These are phyloP conservation scores for Boletus insuetus DNA, from an alignment of 768 basidiomycete genomes.

Conservation along the genomic window DNA sequence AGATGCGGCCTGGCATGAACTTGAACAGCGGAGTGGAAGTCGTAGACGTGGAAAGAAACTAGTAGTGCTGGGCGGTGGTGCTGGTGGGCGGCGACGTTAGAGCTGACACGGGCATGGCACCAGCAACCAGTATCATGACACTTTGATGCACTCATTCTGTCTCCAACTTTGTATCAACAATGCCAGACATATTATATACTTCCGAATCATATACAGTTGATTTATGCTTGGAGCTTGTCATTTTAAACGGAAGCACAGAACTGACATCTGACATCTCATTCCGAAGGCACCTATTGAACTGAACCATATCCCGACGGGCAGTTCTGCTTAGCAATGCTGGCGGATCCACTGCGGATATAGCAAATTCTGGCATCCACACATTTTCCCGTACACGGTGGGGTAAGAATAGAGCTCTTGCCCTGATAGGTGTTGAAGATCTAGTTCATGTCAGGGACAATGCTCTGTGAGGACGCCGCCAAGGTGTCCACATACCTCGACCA, in stretches of 20 bases:
- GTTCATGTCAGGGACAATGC: slow-evolving; percentile 4
- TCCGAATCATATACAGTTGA: not conserved
- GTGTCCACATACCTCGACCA: slow-evolving; percentile 50
- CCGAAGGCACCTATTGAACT: slow-evolving; percentile 39
- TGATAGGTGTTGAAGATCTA: slow-evolving; percentile 69
- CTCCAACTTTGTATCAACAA: slow-evolving; percentile 12
- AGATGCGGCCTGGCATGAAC: slow-evolving; percentile 77
- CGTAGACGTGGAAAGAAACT: slow-evolving; percentile 63
- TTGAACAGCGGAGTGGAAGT: slow-evolving; percentile 56
- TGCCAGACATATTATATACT: slow-evolving; percentile 5
- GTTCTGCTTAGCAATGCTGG: slow-evolving; percentile 55
- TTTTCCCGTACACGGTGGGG: slow-evolving; percentile 53
- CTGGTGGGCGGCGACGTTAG: slow-evolving; percentile 48
- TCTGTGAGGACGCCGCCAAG: not conserved
- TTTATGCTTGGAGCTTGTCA: not conserved
- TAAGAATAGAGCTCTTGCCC: slow-evolving; percentile 62
- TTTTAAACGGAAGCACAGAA: not conserved
- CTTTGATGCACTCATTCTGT: not conserved
- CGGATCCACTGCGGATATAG: slow-evolving; percentile 75
- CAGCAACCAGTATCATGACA: not conserved
- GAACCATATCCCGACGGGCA: slow-evolving; percentile 66
- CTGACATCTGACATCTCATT: not conserved
- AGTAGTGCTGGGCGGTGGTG: slow-evolving; percentile 70
- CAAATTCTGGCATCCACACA: slow-evolving; percentile 71
- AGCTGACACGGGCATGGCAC: not conserved